Percentiles rank a stretch among this genome's conserved stretches.
These are phyloP conservation scores for Phytophthora cajani DNA, from an alignment of 352 stramenopile species.

Conservation along the genomic window DNA sequence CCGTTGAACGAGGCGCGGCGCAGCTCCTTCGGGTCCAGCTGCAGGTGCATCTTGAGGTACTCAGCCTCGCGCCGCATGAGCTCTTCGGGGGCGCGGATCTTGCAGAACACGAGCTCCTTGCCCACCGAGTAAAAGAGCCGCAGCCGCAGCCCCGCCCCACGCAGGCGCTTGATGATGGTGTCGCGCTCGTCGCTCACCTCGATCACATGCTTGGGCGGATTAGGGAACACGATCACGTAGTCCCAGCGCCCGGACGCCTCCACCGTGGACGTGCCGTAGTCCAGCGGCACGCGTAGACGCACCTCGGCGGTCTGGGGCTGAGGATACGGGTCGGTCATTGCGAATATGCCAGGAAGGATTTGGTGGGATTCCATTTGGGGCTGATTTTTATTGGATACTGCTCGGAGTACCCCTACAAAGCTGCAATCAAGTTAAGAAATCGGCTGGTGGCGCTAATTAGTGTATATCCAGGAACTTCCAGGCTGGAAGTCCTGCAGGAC, in stretches of 20 bases:
- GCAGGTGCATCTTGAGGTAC: constrained; percentile 76
- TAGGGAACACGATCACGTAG: constrained; percentile 88
- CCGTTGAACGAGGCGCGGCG: constrained; percentile 69
- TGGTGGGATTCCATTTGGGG: constrained; percentile 6
- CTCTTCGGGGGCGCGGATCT: constrained; percentile 80
- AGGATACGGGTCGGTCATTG: constrained; percentile 42
- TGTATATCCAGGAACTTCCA: too few relatives aligned
- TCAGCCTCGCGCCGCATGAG: constrained; percentile 76
- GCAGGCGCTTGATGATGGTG: constrained; percentile 79
- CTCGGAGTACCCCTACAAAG: too few relatives aligned
- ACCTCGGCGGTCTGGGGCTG: constrained; percentile 45
- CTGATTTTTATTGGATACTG: constrained; percentile 10
- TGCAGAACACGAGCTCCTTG: constrained; percentile 80
- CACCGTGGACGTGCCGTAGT: constrained; percentile 54
- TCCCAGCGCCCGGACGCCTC: constrained; percentile 65
- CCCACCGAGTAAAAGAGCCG: constrained; percentile 79
- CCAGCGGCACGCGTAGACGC: constrained; percentile 42
- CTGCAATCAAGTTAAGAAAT: constrained; percentile 2
- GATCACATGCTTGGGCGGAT: constrained; percentile 67
- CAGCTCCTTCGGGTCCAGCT: constrained; percentile 71
- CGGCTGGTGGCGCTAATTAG: background rate
- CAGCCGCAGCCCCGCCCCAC: constrained; percentile 64
- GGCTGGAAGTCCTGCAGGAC: too few relatives aligned
- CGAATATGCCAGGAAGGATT: constrained; percentile 8
- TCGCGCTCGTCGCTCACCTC: constrained; percentile 72